A percentile compares a stretch with the other conserved stretches of the same genome.
phyloP scores from a whole-genome alignment of 2,329 filamentous ascomycete species.

The Pestalotiopsis sp. region DNA sequence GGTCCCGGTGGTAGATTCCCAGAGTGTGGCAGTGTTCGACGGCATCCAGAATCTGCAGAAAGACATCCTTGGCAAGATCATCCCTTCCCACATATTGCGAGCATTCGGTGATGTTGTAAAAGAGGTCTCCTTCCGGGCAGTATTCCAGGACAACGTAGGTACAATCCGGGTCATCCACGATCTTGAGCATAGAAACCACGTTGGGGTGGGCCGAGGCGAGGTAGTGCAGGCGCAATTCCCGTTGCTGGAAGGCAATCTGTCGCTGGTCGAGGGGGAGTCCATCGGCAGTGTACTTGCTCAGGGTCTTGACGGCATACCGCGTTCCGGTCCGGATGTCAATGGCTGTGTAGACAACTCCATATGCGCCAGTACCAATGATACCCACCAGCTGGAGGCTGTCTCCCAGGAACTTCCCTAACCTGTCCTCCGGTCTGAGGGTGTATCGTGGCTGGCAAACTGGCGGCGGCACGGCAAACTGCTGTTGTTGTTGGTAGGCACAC shows the following conservation, averaged over 20 bases:
- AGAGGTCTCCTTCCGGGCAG: slow-evolving; percentile 94
- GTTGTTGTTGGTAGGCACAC: slow-evolving; percentile 37
- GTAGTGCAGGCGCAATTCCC: slow-evolving; percentile 91
- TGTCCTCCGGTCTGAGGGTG: slow-evolving; percentile 74
- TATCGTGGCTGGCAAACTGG: slow-evolving; percentile 44
- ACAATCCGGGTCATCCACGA: slow-evolving; percentile 88
- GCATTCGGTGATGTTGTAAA: slow-evolving; percentile 95
- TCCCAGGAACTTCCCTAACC: slow-evolving; percentile 80
- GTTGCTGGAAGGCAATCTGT: slow-evolving; percentile 86
- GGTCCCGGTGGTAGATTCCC: slow-evolving; percentile 94
- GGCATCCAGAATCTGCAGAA: slow-evolving; percentile 94
- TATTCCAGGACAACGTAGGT: slow-evolving; percentile 97
- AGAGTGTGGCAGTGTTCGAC: slow-evolving; percentile 91
- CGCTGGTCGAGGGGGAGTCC: slow-evolving; percentile 74
- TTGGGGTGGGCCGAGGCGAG: slow-evolving; percentile 86
- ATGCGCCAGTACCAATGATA: slow-evolving; percentile 90
- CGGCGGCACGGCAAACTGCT: slow-evolving; percentile 34
- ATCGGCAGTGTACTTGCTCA: slow-evolving; percentile 83
- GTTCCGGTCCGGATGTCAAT: slow-evolving; percentile 78
- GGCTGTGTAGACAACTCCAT: slow-evolving; percentile 93
- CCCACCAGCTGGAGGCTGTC: slow-evolving; percentile 79
- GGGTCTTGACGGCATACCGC: slow-evolving; percentile 92
- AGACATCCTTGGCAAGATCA: slow-evolving; percentile 79
- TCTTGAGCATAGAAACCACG: slow-evolving; percentile 90
- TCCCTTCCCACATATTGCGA: slow-evolving; percentile 94